Evolutionary conservation across 495 filamentous ascomycete genomes (phyloP).

Genomic region (Cercophora scortea): DNA sequence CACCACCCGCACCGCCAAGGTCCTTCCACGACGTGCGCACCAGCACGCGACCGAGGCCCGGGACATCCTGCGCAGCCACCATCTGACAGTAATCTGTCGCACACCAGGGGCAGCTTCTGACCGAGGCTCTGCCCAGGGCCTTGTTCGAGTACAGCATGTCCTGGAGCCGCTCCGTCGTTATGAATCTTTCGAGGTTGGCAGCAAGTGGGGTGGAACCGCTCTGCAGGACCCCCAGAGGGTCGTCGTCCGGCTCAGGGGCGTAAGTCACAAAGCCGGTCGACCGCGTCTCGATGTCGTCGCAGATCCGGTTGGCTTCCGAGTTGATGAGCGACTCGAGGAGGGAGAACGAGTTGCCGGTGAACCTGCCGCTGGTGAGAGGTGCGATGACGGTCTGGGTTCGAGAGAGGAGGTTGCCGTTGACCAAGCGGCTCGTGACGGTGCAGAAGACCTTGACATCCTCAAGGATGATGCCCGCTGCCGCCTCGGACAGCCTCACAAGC

Average conservation of each 20-base stretch:
- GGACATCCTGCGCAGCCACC: not conserved
- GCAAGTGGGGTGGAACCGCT: not conserved
- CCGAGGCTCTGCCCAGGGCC: not conserved
- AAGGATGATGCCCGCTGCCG: too few relatives aligned
- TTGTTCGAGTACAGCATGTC: not conserved
- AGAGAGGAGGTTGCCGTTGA: not conserved
- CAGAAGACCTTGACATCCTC: too few relatives aligned
- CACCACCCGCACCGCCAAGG: not conserved
- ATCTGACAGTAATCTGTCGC: not conserved
- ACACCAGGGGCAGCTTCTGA: not conserved
- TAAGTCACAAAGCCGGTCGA: too few relatives aligned
- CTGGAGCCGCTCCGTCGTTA: not conserved
- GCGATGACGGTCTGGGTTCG: not conserved
- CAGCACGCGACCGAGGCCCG: not conserved
- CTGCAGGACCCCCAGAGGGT: not conserved
- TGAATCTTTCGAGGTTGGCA: not conserved
- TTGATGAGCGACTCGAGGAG: not conserved
- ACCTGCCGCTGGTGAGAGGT: not conserved
- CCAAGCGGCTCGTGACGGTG: not conserved
- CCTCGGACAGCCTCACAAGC: too few relatives aligned
- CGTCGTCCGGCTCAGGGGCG: not conserved
- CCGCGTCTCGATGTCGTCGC: too few relatives aligned
- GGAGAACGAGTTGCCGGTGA: not conserved
- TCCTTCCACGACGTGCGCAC: not conserved
- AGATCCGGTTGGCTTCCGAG: too few relatives aligned